A percentile compares a stretch with the other conserved stretches of the same genome.
phyloP scores from a whole-genome alignment of 2,329 filamentous ascomycete genomes.

The Pseudogymnoascus sp. region DNA sequence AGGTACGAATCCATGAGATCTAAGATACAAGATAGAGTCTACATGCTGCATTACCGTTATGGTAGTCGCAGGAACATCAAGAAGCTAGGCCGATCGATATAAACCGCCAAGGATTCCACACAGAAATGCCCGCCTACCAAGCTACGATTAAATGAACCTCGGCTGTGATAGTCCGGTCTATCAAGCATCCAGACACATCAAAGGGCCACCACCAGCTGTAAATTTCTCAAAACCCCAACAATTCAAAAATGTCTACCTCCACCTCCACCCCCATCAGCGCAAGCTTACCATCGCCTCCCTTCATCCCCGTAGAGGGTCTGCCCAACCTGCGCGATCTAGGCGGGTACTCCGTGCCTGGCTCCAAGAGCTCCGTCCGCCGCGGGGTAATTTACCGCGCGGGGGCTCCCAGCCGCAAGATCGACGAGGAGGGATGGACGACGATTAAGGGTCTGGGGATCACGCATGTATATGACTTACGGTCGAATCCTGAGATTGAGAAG shows the following conservation, averaged over 20 bases:
- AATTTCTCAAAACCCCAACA: neutral
- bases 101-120: neutral
- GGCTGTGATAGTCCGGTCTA: neutral
- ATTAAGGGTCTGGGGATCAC: constrained; percentile 49
- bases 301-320: constrained; percentile 47
- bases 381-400: constrained; percentile 59
- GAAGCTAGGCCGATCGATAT: neutral
- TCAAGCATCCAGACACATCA: neutral
- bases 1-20: neutral
- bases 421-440: neutral
- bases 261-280: neutral
- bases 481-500: constrained; percentile 47
- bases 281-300: constrained; percentile 36
- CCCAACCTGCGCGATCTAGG: constrained; percentile 63
- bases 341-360: constrained; percentile 41
- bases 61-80: neutral
- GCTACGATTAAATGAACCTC: neutral
- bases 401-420: constrained; percentile 39
- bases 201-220: neutral
- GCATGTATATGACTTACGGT: constrained; percentile 62
- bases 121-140: neutral
- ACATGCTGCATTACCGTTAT: neutral
- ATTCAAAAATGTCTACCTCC: constrained; percentile 14
- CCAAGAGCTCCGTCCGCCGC: constrained; percentile 36
- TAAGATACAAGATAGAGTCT: neutral